A percentile compares a stretch with the other conserved stretches of the same genome.
Evolutionary conservation across 345 rosid species (phyloP).

Genomic region (Carallia brachiata): DNA sequence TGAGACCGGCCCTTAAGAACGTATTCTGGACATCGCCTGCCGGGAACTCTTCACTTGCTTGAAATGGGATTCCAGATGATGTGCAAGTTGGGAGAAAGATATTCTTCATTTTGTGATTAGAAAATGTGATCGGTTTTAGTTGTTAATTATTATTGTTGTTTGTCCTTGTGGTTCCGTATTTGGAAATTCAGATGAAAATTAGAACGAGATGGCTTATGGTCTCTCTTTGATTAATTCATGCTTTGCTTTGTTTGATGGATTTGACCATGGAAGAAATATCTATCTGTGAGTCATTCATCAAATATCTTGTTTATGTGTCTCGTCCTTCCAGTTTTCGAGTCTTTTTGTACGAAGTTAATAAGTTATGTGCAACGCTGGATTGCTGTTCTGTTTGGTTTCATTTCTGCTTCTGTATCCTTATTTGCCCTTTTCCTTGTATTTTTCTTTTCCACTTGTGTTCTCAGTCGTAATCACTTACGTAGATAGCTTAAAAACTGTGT

Average conservation of each 20-base stretch:
- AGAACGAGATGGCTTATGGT: background rate
- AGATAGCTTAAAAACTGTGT: no score
- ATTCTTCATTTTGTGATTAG: background rate
- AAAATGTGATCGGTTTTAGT: background rate
- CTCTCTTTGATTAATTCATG: background rate
- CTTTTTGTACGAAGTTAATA: background rate
- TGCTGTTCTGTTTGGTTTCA: background rate
- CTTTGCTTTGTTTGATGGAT: background rate
- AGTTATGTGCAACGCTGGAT: no score
- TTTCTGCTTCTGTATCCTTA: background rate
- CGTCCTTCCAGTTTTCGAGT: background rate
- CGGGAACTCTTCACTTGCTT: conserved; percentile 46
- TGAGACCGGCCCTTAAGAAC: conserved; percentile 89
- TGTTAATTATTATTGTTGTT: conserved; percentile 4
- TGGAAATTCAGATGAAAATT: background rate
- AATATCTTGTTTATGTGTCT: no score
- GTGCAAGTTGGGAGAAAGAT: background rate
- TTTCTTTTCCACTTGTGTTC: no score
- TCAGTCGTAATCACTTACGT: no score
- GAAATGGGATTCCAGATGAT: conserved; percentile 15
- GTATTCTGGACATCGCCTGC: conserved; percentile 65
- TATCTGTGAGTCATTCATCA: no score
- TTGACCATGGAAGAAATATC: background rate
- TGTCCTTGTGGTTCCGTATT: background rate
- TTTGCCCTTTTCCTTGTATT: background rate